phyloP scores from a whole-genome alignment of 192 early-diverging fungal species.

The Coemansia sp. region DNA sequence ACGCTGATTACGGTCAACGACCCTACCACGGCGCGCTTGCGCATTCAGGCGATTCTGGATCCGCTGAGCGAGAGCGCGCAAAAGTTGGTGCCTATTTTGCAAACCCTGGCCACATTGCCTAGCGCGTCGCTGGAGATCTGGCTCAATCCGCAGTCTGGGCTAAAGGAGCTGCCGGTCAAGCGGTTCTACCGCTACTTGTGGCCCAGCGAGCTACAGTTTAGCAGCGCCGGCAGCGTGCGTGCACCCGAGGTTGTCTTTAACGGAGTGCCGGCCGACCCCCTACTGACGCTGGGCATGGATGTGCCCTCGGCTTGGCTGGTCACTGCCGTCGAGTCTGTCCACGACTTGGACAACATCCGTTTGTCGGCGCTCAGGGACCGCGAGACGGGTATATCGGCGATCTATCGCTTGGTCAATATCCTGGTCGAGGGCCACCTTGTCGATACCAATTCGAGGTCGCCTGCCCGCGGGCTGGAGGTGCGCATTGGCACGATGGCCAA shows the following conservation, averaged over 20 bases:
- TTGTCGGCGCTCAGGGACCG: conserved; percentile 51
- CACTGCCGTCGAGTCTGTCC: conserved; percentile 68
- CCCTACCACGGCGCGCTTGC: conserved; percentile 22
- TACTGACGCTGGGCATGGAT: conserved; percentile 87
- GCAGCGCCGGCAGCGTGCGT: conserved; percentile 31
- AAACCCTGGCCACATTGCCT: conserved; percentile 61
- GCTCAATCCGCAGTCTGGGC: conserved; percentile 57
- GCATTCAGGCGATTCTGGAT: conserved; percentile 63
- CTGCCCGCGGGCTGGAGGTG: conserved; percentile 90
- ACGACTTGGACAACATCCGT: conserved; percentile 93
- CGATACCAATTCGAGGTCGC: conserved; percentile 63
- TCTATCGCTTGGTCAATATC: conserved; percentile 78
- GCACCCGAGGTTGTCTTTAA: conserved; percentile 66
- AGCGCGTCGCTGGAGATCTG: conserved; percentile 65
- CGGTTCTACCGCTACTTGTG: conserved; percentile 90
- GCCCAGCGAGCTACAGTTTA: conserved; percentile 62
- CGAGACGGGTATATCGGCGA: conserved; percentile 61
- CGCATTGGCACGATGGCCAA: conserved; percentile 68
- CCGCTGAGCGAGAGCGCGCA: conserved; percentile 79
- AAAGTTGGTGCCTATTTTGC: conserved; percentile 70
- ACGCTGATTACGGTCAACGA: conserved; percentile 11
- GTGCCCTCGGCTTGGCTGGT: conserved; percentile 89
- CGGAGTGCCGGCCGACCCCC: conserved; percentile 69
- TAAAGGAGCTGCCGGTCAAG: conserved; percentile 72
- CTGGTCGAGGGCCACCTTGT: conserved; percentile 88